Conservation (phyloP, 2,329 filamentous ascomycete genomes). For the Monosporascus sp. region DNA sequence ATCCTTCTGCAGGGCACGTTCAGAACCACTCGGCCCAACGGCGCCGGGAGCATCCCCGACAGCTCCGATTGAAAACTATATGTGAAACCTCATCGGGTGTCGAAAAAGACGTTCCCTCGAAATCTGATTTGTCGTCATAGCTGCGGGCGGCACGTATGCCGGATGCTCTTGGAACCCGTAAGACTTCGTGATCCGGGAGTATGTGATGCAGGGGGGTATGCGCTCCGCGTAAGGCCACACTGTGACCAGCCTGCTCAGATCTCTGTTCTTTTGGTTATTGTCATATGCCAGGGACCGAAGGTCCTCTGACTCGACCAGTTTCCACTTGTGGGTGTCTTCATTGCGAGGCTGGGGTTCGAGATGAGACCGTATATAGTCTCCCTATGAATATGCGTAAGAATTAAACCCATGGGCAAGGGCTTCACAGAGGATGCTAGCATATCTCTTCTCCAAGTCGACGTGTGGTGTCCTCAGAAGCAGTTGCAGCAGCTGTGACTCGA, state of each 20-base stretch:
- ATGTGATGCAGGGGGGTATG: slow-evolving; percentile 5
- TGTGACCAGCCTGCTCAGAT: slow-evolving; percentile 37
- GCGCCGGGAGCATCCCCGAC: slow-evolving; percentile 24
- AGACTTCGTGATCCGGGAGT: slow-evolving; percentile 3
- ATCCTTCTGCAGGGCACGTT: slow-evolving; percentile 5
- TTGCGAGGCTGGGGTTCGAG: slow-evolving; percentile 11
- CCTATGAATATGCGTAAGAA: no score
- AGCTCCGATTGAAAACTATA: slow-evolving; percentile 53
- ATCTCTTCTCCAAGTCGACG: no score
- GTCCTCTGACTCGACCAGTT: slow-evolving; percentile 20
- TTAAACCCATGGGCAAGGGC: no score
- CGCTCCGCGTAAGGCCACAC: slow-evolving; percentile 4
- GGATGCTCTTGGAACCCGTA: slow-evolving; percentile 7
- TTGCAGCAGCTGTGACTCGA: no score
- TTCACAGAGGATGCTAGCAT: no score
- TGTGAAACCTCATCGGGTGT: slow-evolving; percentile 19
- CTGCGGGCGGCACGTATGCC: slow-evolving; percentile 10
- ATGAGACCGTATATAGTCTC: no score
- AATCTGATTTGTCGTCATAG: slow-evolving; percentile 23
- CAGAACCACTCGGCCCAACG: slow-evolving; percentile 10
- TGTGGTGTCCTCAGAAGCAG: no score
- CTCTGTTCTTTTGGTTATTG: slow-evolving; percentile 40
- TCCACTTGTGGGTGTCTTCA: slow-evolving; percentile 21
- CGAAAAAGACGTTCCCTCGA: slow-evolving; percentile 12
- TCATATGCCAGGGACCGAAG: slow-evolving; percentile 22